Evolutionary conservation across 2,329 filamentous ascomycete species (phyloP), one percentile per base, ranked within the genome.

Genomic region (Talaromyces amestolkiae): DNA sequence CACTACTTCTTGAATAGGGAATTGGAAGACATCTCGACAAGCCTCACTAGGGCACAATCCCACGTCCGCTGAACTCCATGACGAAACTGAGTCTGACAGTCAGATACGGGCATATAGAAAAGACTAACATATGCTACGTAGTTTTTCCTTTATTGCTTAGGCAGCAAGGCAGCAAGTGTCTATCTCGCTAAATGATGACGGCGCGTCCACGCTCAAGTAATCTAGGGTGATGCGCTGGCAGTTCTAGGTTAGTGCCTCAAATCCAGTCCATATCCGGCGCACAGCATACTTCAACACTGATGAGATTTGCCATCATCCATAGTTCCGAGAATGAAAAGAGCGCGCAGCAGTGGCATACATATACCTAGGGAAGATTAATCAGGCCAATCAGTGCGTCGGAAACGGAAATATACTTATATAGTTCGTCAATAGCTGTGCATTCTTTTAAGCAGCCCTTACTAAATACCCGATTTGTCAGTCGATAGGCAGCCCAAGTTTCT

Each of bases 141-240:
- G 35, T 37, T 54, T 7, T 33, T 53, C 56, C 45, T 58, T 56
- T 56, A 65, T 31, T 45, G 24, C 22, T 45, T 53, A 60, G 63
- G 45, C 56, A 49, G 39, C 39, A 45, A 56, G 24, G n/a, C 31
- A 56, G 22, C 31, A 13, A 56, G 33, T 15, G 11, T 22, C 15
- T 22, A 10, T 45, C 39, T 49, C 41, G 45, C 41, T 13, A 47
- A 43, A 53, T 22, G 35, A 39, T 45, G 37, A 41, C 24, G 8
- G 33, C n/a, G 31, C 19, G 41, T 35, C 43, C 31, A 17, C 13
- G 15, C 35, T 8, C 8, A 45, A 33, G 39, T 31, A 33, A 41
- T 35, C 2, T 56, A 35, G n/a, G 19, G 8, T 8, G 53, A 65
- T 65, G 64, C 64, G 64, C 41, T 65, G 64, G 64, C 64, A 62